Evolutionary conservation across 2,329 filamentous ascomycete genomes (phyloP).

Genomic region (Alternaria burnsii): DNA sequence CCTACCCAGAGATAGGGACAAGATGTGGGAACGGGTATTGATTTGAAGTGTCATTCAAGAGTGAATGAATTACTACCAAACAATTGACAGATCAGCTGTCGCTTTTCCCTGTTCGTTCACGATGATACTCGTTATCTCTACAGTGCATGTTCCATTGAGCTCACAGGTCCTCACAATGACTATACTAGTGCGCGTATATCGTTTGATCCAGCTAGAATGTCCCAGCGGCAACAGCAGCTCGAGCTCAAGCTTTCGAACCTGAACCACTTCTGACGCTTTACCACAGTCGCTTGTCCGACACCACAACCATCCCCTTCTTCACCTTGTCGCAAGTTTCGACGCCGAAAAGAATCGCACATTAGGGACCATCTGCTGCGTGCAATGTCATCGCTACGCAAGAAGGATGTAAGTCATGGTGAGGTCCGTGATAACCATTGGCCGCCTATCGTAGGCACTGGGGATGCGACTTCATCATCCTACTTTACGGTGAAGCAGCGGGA

Average conservation of each 20-base stretch:
- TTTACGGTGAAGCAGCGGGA: neutral
- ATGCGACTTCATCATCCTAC: neutral
- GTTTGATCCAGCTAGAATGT: neutral
- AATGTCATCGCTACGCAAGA: neutral
- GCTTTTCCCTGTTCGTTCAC: neutral
- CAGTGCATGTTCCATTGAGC: neutral
- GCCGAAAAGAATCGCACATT: neutral
- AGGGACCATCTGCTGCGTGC: neutral
- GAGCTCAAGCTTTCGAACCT: neutral
- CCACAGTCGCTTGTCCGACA: neutral
- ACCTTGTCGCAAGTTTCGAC: neutral
- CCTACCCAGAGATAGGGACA: neutral
- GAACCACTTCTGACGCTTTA: neutral
- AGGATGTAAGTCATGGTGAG: neutral
- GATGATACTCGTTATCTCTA: neutral
- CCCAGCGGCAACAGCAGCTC: neutral
- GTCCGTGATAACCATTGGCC: neutral
- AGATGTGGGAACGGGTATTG: neutral
- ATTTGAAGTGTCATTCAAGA: neutral
- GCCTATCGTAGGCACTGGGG: neutral
- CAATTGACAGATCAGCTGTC: neutral
- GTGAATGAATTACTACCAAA: neutral
- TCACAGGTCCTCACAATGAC: neutral
- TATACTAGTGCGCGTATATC: neutral
- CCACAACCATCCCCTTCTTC: neutral